Base-by-base conservation (phyloP, 2,329 filamentous ascomycete species). In the Harringtonia aguacate region DNA sequence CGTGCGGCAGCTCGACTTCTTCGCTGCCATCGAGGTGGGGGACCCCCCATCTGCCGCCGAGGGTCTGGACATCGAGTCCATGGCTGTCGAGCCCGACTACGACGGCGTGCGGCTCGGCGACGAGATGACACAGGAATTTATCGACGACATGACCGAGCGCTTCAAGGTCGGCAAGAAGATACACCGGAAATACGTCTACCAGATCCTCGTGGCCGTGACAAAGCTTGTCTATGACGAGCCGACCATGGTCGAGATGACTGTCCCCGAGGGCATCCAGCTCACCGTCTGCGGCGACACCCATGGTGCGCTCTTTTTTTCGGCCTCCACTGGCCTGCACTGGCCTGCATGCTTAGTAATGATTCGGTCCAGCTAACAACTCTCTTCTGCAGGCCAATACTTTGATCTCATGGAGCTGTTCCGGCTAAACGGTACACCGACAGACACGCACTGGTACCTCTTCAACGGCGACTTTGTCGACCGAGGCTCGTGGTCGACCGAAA, bases 391-490 rank as follows among this genome's bases (percentile, higher is more conserved):
- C 37, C 92, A 98, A 75, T 98, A 89, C 68, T 98, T 94, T 61
- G 92, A 98, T 63, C 74, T 98, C 35, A 81, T 98, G 70, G 86
- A 98, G 61, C 84, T 98, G 50, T 98, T 98, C 79, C 75, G 86
- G 51, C 75, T 92, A 46, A 95, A 95, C 55, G 92, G 92, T 35
- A 77, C 73, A 50, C 92, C 92, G 0, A 77, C 75, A 15, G 86
- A 90, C 49, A 86, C 84, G 59, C 88, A 97, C 61, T 85, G 81
- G 62, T 98, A 97, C 61, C 75, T 98, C 13, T 98, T 98, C 74
- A 98, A 98, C 62, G 92, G 92, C 52, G 92, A 98, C 66, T 98
- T 98, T 59, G 92, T 98, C 43, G 92, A 98, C 61, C 79, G 92
- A 60, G 92, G 92, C 24, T 95, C 88, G 31, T 98, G 92, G 92